phyloP scores from a whole-genome alignment of 1,139 yeast species.

The Pichia sp. region DNA sequence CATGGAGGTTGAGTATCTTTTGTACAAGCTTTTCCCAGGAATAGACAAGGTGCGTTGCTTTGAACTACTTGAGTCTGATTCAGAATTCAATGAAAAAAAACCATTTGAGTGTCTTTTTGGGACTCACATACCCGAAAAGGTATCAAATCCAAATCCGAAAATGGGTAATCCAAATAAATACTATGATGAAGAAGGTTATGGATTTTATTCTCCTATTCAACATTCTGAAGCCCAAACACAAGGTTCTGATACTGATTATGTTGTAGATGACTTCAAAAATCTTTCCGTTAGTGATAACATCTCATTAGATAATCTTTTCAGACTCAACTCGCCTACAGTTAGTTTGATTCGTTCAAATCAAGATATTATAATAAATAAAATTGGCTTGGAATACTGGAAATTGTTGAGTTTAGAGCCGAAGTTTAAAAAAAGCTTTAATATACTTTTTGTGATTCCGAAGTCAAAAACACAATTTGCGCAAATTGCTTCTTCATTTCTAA shows the following conservation, averaged over 20 bases:
- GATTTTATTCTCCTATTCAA: conserved; percentile 25
- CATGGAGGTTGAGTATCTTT: conserved; percentile 19
- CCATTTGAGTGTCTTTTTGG: conserved; percentile 25
- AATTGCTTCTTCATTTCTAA: conserved; percentile 32
- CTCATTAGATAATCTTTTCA: conserved; percentile 23
- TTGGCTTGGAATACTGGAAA: conserved; percentile 45
- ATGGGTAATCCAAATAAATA: conserved; percentile 12
- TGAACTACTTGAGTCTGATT: conserved; percentile 20
- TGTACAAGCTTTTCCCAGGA: conserved; percentile 24
- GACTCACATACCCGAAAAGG: neutral
- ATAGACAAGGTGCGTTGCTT: conserved; percentile 18
- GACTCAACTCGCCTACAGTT: conserved; percentile 29
- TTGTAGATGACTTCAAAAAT: conserved; percentile 9
- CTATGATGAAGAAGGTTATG: conserved; percentile 26
- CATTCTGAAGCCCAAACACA: conserved; percentile 7
- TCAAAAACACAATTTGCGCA: conserved; percentile 20
- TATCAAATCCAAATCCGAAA: neutral
- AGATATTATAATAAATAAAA: conserved; percentile 28
- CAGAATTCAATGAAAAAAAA: conserved; percentile 9
- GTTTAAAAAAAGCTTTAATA: conserved; percentile 44
- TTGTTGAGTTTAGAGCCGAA: conserved; percentile 50
- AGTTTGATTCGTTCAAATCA: conserved; percentile 29
- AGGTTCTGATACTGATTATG: conserved; percentile 4
- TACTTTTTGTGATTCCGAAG: conserved; percentile 39
- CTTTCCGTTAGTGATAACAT: conserved; percentile 5